Evolutionary conservation across 2,329 filamentous ascomycete species (phyloP).

Genomic region (Epichloe gansuensis): DNA sequence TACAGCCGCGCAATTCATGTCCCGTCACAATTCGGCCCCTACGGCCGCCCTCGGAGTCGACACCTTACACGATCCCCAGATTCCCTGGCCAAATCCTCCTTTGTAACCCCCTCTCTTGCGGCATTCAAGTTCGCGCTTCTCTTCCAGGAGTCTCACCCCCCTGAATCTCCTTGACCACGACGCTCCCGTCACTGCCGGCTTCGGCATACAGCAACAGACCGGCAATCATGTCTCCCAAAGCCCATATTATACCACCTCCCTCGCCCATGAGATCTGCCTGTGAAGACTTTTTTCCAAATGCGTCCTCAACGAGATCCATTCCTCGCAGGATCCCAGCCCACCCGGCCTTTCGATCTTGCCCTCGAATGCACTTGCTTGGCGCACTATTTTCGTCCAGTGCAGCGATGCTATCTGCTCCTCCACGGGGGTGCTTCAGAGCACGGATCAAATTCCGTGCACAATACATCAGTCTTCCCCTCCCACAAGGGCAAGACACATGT

Average conservation of each 20-base stretch:
- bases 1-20: neutral
- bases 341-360: constrained; percentile 13
- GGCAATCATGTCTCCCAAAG: constrained; percentile 30
- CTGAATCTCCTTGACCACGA: constrained; percentile 24
- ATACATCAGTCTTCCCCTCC: constrained; percentile 62
- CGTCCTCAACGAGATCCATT: constrained; percentile 28
- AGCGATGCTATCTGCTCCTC: constrained; percentile 23
- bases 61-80: constrained; percentile 24
- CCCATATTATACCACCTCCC: constrained; percentile 27
- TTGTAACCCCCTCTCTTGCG: constrained; percentile 9
- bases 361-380: constrained; percentile 11
- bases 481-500: constrained; percentile 48
- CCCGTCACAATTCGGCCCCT: constrained; percentile 13
- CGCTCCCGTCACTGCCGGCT: constrained; percentile 22
- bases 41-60: neutral
- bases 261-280: constrained; percentile 28
- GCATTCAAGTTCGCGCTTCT: constrained; percentile 11
- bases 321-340: constrained; percentile 17
- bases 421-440: constrained; percentile 31
- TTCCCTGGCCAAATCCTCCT: constrained; percentile 20
- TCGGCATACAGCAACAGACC: constrained; percentile 31
- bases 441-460: constrained; percentile 35
- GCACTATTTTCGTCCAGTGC: constrained; percentile 30
- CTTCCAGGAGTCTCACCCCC: constrained; percentile 24
- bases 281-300: constrained; percentile 20